Conservation (phyloP, 2,329 filamentous ascomycete species). For the Aspergillus sclerotialis region DNA sequence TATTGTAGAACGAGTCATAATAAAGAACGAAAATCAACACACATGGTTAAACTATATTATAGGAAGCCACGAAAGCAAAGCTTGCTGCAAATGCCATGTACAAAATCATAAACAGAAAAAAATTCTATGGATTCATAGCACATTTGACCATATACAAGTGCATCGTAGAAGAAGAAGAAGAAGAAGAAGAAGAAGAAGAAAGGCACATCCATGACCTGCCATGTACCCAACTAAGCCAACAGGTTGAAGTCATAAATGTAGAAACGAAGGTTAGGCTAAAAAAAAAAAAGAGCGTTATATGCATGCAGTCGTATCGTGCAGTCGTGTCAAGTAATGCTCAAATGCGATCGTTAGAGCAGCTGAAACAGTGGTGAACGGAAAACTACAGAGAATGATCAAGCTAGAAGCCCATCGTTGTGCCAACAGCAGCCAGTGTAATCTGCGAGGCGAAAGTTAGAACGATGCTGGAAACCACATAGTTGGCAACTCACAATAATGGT, state of each 20-base stretch:
- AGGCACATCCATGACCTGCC: slow-evolving; percentile 3
- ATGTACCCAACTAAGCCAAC: background rate
- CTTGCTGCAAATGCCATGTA: background rate
- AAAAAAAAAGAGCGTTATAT: slow-evolving; percentile 19
- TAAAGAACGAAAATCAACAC: too few relatives aligned
- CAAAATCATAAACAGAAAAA: background rate
- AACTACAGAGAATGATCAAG: slow-evolving; percentile 3
- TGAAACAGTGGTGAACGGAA: slow-evolving; percentile 6
- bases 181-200: slow-evolving; percentile 2
- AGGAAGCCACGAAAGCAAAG: too few relatives aligned
- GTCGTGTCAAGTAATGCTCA: slow-evolving; percentile 21
- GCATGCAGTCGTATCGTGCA: slow-evolving; percentile 23
- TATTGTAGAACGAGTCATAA: too few relatives aligned
- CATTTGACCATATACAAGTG: background rate
- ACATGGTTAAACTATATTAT: too few relatives aligned
- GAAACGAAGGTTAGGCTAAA: slow-evolving; percentile 4
- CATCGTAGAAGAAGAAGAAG: background rate
- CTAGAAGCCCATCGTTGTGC: slow-evolving; percentile 27
- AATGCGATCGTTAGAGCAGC: slow-evolving; percentile 1
- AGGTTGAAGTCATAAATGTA: background rate
- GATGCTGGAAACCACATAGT: background rate
- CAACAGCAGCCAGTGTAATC: slow-evolving; percentile 25
- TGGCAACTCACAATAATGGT: slow-evolving; percentile 44
- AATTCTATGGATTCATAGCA: background rate
- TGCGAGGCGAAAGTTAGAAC: slow-evolving; percentile 9